Conservation (phyloP, 192 early-diverging fungal genomes). For the Coemansia sp. region DNA sequence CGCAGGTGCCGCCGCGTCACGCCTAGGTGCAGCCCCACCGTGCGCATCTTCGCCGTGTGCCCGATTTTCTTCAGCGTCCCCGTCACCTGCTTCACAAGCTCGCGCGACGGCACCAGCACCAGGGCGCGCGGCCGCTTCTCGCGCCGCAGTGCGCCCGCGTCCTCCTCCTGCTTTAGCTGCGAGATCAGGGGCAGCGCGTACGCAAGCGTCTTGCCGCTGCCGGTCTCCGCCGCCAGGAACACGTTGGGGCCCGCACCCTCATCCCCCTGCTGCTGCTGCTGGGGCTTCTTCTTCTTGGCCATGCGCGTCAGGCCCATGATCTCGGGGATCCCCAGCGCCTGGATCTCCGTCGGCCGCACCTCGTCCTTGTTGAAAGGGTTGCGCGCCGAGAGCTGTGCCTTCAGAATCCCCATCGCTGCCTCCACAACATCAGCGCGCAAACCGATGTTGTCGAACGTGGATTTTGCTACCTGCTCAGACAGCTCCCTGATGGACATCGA, state of each 20-base stretch:
- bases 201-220: constrained; percentile 89
- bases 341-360: constrained; percentile 75
- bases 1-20: constrained; percentile 50
- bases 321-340: constrained; percentile 79
- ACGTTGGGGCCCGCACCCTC: constrained; percentile 44
- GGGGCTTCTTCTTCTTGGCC: constrained; percentile 1
- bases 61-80: constrained; percentile 69
- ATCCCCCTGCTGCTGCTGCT: not conserved
- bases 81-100: constrained; percentile 80
- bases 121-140: constrained; percentile 80
- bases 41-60: constrained; percentile 68
- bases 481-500: constrained; percentile 20
- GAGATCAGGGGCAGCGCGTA: constrained; percentile 82
- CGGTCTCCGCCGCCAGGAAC: constrained; percentile 86
- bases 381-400: constrained; percentile 8
- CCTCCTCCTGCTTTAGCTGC: constrained; percentile 68
- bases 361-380: constrained; percentile 17
- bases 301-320: constrained; percentile 50
- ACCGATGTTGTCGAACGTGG: constrained; percentile 64
- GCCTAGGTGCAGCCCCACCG: constrained; percentile 61
- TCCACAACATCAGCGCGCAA: constrained; percentile 58
- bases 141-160: constrained; percentile 54
- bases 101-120: constrained; percentile 85
- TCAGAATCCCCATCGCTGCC: constrained; percentile 36
- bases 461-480: constrained; percentile 9